Evolutionary conservation across 805 yeast genomes (phyloP).

Genomic region (Cyberlindnera galapagoensis): DNA sequence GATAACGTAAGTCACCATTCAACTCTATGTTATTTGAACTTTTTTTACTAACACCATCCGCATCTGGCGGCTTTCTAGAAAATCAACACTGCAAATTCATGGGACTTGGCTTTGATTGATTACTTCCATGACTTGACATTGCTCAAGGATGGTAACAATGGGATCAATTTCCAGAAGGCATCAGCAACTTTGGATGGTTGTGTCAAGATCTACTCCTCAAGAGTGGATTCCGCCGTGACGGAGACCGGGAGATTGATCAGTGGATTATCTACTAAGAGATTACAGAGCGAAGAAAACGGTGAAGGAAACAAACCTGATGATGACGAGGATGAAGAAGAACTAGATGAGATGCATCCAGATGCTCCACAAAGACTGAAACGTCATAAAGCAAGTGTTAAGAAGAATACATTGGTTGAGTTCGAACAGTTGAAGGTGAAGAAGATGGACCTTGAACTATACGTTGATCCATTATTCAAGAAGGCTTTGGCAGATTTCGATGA

Average conservation of each 20-base stretch:
- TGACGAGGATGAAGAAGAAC: slow-evolving; percentile 20
- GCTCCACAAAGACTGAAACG: slow-evolving; percentile 3
- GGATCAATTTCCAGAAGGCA: slow-evolving; percentile 84
- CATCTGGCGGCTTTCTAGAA: slow-evolving; percentile 30
- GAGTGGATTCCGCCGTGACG: slow-evolving; percentile 89
- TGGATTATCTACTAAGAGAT: slow-evolving; percentile 49
- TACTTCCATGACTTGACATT: slow-evolving; percentile 81
- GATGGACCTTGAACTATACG: slow-evolving; percentile 55
- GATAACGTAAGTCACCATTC: slow-evolving; percentile 13
- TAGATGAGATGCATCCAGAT: slow-evolving; percentile 3
- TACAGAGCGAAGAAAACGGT: slow-evolving; percentile 17
- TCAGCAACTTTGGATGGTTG: slow-evolving; percentile 91
- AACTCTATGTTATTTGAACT: too few species aligned
- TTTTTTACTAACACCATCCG: too few species aligned
- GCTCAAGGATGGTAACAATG: slow-evolving; percentile 65
- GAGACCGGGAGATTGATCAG: slow-evolving; percentile 81
- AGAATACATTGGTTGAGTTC: slow-evolving; percentile 46
- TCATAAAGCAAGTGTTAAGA: slow-evolving; percentile 22
- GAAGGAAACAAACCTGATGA: slow-evolving; percentile 20
- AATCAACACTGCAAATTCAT: slow-evolving; percentile 77
- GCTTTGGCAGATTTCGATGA: slow-evolving; percentile 73
- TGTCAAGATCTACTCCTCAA: slow-evolving; percentile 82
- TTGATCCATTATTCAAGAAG: slow-evolving; percentile 69
- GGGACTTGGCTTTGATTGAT: slow-evolving; percentile 89
- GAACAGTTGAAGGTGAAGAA: slow-evolving; percentile 44